Base-by-base conservation (phyloP, 2,329 filamentous ascomycete species). In the Xylogone sp. region DNA sequence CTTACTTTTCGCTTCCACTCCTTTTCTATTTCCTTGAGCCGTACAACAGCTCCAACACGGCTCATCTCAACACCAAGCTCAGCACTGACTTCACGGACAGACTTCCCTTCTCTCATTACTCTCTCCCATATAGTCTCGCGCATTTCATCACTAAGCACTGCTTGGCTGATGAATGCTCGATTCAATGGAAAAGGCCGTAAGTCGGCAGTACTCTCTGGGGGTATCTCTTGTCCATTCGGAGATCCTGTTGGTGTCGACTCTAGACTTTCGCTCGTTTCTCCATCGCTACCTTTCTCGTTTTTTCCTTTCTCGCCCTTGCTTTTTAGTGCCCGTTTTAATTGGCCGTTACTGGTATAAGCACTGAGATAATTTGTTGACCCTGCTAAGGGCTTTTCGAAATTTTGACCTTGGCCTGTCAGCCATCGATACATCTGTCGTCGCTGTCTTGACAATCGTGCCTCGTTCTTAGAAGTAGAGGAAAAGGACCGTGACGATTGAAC, bases 1-100 rank as follows among this genome's bases (percentile, higher is more conserved):
- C 84, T 73, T 81, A 89, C 86, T 75, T 86, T 73, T 67, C 74
- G 68, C 54, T 75, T 69, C 83, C 82, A 86, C 59, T 81, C 72
- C 68, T 82, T 84, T 69, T 89, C 86, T 59, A 89, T 70, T 62
- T 84, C 81, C 68, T 86, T 85, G 58, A 90, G 68, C 51, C 86
- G 72, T 22, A 88, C 83, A 6, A 88, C 85, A 21, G 86, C 86
- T 31, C 77, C 86, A 27, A 89, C 83, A 60, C 86, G 76, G 64
- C 83, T 79, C 73, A 88, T 84, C 62, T 86, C 84, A 18, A 89
- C 78, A 22, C 78, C 77, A 58, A 83, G 74, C 53, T 81, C 73
- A 1, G 80, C 78, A 70, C 83, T 87, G 46, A 87, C 83, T 48
- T 82, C 75, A 45, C 81, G 74, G 7, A 88, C 73, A 53, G 81